Conservation (phyloP, 177 flowering plant genomes). For the Vitis hybrid region DNA sequence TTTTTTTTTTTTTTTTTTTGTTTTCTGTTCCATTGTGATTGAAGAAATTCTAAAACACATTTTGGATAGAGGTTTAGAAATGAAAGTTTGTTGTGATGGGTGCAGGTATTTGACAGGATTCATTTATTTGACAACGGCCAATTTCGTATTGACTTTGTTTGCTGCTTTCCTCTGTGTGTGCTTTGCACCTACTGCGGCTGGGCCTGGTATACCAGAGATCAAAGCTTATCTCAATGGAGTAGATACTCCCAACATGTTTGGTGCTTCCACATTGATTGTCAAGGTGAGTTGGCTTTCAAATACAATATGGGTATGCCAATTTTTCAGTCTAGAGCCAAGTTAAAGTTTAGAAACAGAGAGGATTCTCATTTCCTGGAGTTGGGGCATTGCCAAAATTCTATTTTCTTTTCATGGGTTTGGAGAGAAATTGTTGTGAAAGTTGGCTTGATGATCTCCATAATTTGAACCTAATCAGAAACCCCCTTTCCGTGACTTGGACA, state of each 20-base stretch:
- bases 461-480: too few species aligned
- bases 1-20: too few species aligned
- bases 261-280: conserved; percentile 72
- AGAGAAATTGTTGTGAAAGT: too few species aligned
- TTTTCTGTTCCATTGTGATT: not conserved
- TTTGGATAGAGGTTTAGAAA: not conserved
- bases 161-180: conserved; percentile 68
- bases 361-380: too few species aligned
- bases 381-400: too few species aligned
- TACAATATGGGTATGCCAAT: not conserved
- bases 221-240: conserved; percentile 96
- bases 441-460: too few species aligned
- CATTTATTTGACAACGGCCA: conserved; percentile 46
- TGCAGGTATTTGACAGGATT: conserved; percentile 71
- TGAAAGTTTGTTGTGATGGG: not conserved
- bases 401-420: too few species aligned
- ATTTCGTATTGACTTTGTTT: conserved; percentile 52
- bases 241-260: conserved; percentile 88
- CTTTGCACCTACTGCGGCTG: conserved; percentile 96
- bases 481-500: too few species aligned
- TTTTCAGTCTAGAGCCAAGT: not conserved
- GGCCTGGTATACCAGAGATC: conserved; percentile 96
- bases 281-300: conserved; percentile 49
- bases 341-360: too few species aligned
- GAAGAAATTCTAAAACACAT: conserved; percentile 1